Base-by-base conservation (phyloP, 305 asterid species). In the Solanum hybrid region DNA sequence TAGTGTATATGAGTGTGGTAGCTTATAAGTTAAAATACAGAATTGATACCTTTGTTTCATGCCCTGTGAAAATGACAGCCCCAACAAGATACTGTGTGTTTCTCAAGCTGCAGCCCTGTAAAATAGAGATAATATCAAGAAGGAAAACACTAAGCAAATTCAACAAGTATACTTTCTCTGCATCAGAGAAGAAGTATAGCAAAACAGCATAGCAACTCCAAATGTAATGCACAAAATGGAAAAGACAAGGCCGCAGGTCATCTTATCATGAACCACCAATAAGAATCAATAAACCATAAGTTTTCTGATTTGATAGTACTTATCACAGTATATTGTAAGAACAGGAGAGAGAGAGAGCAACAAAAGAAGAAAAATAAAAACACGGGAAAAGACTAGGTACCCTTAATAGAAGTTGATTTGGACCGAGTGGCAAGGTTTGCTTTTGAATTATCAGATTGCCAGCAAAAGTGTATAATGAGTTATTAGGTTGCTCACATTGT, bases 401-500 rank as follows among this genome's bases (percentile, higher is more conserved):
- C 93, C 99, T 93, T 89, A 98, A 91, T 29, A 98, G 96, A 95
- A 98, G 95, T 92, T 97, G 99, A 93, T 97, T 98, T 92, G 99
- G 99, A 94, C 98, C 96, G 90, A 98, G 98, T 80, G 99, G 99
- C 95, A 98, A 90, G 79, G 98, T 97, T 93, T 98, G 99, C 92
- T 96, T 97, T 92, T 96, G 94, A 89, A 93, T 91, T 91, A 98
- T 94, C 95, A 98, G 94, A 95, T 98, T 98, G 70, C 99, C 99
- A 89, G 99, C 97, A 91, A 94, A 98, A 84, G 99, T 98, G 94
- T 98, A 98, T 87, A 98, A 93, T 32, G 99, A 98, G 92, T 98
- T 98, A 92, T 98, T 98, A 89, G 99, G 99, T 92, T 97, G 99
- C 95, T 98, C 99, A 77, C 99, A 97, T 91, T 98, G 99, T 90